Evolutionary conservation across 1,139 yeast species (phyloP).

Genomic region (Taphrina flavorubra): DNA sequence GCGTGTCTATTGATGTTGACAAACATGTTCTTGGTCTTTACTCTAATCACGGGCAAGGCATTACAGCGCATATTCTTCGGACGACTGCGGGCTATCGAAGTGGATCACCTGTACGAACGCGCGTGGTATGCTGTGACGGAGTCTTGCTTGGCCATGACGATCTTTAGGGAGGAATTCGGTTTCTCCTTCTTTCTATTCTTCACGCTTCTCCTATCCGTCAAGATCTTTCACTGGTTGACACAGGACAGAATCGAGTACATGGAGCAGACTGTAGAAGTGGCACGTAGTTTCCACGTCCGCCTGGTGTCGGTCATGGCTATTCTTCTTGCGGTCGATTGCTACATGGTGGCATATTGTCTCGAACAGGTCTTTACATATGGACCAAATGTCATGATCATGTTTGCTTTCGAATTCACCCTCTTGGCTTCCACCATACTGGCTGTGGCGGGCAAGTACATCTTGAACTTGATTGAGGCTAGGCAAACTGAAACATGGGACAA

Average conservation of each 20-base stretch:
- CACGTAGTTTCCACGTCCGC: conserved; percentile 49
- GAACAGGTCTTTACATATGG: conserved; percentile 59
- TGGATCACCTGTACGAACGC: conserved; percentile 75
- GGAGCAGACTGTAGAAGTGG: conserved; percentile 47
- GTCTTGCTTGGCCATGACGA: conserved; percentile 68
- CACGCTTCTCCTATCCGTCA: conserved; percentile 58
- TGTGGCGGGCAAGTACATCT: conserved; percentile 57
- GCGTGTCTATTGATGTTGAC: conserved; percentile 53
- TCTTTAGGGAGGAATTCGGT: conserved; percentile 63
- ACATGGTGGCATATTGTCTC: conserved; percentile 63
- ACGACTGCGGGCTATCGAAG: conserved; percentile 72
- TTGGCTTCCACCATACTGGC: conserved; percentile 64
- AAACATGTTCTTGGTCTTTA: conserved; percentile 56
- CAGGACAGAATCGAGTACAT: conserved; percentile 52
- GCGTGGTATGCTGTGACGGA: conserved; percentile 70
- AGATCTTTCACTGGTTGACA: conserved; percentile 76
- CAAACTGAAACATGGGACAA: conserved; percentile 57
- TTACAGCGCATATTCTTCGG: conserved; percentile 70
- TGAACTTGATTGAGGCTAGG: conserved; percentile 64
- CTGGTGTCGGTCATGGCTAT: conserved; percentile 55
- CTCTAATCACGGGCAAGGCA: conserved; percentile 56
- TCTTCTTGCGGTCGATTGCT: conserved; percentile 60
- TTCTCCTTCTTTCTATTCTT: conserved; percentile 56
- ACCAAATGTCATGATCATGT: conserved; percentile 61
- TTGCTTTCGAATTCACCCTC: conserved; percentile 79